Evolutionary conservation across 2,329 filamentous ascomycete species (phyloP), one percentile per base, ranked within the genome.

Genomic region (Bimuria novae-zelandiae): DNA sequence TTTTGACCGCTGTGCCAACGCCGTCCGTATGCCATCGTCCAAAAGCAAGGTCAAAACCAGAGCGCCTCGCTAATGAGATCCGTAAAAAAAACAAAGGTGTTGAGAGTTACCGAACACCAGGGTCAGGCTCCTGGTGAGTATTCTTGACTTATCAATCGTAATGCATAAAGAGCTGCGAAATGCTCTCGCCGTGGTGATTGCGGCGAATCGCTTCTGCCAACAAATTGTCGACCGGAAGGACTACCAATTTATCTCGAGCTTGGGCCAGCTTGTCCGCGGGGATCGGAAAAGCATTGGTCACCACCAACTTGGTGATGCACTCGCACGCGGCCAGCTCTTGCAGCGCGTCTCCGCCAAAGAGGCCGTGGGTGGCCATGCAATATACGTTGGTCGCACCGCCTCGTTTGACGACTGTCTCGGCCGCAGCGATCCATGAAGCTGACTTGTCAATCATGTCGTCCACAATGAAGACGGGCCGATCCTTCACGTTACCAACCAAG

Each of bases 391-490:
- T 96, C 1, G 94, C 94, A 39, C 86, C 84, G 60, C 94, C 95
- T 59, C 89, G 86, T 80, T 97, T 97, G 48, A 96, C 90, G 2
- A 96, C 93, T 1, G 92, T 96, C 79, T 99, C 94, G 11, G 94
- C 94, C 6, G 94, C 94, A 5, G 93, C 93, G 62, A 99, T 95
- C 94, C 94, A 99, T 6, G 91, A 96, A 12, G 89, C 90, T 8
- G 92, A 87, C 78, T 96, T 97, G 77, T 99, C 94, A 68, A 99
- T 97, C 89, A 99, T 97, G 73, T 99, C 94, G 72, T 99, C 94
- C 44, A 99, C 89, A 56, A 99, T 92, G 71, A 99, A 89, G 49
- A 97, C 94, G 0, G 90, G 88, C 53, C 90, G 86, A 70, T 90
- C 86, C 69, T 87, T 89, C 55, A 99, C 94, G 66, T 97, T 90